These are phyloP conservation scores for Hyparrhenia diplandra DNA, from an alignment of 176 grass and related monocot species.

Conservation along the genomic window DNA sequence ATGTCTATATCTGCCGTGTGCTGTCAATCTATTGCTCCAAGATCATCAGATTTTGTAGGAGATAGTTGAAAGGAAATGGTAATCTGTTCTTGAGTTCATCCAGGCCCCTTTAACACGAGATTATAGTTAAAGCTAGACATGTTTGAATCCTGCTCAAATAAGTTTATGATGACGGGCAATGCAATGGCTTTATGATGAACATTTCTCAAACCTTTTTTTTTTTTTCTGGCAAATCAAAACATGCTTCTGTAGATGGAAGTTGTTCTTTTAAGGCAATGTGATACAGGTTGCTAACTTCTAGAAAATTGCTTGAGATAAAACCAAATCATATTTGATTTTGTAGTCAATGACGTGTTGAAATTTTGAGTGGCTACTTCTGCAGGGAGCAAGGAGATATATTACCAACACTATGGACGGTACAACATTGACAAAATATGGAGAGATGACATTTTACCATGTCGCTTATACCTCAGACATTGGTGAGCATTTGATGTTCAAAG, in stretches of 20 bases:
- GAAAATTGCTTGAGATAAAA: not conserved
- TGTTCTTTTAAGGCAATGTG: not conserved
- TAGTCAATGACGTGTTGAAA: not conserved
- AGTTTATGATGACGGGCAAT: not conserved
- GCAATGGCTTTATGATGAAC: not conserved
- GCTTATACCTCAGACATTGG: constrained; percentile 92
- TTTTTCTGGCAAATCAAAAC: not conserved
- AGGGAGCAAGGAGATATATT: constrained; percentile 86
- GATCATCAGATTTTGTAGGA: not conserved
- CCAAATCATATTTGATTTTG: not conserved
- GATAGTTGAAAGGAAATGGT: not conserved
- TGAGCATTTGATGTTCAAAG: constrained; percentile 22
- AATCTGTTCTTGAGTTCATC: not conserved
- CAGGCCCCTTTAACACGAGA: not conserved
- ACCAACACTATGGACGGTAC: constrained; percentile 71
- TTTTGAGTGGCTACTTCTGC: constrained; percentile 13
- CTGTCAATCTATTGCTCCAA: not conserved
- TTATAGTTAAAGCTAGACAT: not conserved
- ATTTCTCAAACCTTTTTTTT: not conserved
- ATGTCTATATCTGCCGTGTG: too few relatives aligned
- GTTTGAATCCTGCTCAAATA: not conserved
- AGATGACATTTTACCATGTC: constrained; percentile 90
- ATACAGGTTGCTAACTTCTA: not conserved
- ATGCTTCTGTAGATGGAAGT: not conserved
- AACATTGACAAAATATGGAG: constrained; percentile 93